phyloP scores from a whole-genome alignment of 2,329 filamentous ascomycete species.

The Leptodontidium sp. region DNA sequence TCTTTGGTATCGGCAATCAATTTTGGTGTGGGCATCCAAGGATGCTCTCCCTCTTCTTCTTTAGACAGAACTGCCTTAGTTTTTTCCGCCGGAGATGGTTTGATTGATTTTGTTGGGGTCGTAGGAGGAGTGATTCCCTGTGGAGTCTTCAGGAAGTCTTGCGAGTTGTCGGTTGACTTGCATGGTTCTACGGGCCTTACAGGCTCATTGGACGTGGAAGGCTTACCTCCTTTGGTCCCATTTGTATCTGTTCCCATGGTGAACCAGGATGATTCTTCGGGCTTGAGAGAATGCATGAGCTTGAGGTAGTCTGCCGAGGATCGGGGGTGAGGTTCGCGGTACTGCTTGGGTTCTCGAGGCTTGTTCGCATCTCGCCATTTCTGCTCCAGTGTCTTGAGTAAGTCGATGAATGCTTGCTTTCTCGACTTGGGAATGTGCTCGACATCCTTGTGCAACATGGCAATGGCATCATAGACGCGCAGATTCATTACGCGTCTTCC shows the following conservation, averaged over 20 bases:
- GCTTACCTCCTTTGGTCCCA: not conserved
- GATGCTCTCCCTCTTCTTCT: not conserved
- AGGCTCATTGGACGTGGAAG: not conserved
- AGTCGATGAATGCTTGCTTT: not conserved
- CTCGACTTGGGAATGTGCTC: not conserved
- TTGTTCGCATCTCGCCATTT: constrained; percentile 10
- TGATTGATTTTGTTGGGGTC: not conserved
- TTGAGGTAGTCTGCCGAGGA: not conserved
- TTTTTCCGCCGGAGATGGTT: not conserved
- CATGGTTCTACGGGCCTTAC: not conserved
- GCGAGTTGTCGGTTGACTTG: not conserved
- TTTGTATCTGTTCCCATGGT: not conserved
- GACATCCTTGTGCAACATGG: not conserved
- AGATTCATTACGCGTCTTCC: not conserved
- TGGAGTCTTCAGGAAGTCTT: not conserved
- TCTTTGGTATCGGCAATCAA: not conserved
- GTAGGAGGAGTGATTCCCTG: not conserved
- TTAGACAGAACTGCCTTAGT: not conserved
- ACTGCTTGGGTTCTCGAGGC: not conserved
- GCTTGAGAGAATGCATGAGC: not conserved
- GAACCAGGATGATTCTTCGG: not conserved
- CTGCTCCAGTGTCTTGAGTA: not conserved
- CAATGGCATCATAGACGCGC: not conserved
- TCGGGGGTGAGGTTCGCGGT: not conserved
- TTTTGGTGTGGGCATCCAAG: not conserved